Base-by-base conservation (phyloP, 306 rosid species). In the Vachellia collinsii region DNA sequence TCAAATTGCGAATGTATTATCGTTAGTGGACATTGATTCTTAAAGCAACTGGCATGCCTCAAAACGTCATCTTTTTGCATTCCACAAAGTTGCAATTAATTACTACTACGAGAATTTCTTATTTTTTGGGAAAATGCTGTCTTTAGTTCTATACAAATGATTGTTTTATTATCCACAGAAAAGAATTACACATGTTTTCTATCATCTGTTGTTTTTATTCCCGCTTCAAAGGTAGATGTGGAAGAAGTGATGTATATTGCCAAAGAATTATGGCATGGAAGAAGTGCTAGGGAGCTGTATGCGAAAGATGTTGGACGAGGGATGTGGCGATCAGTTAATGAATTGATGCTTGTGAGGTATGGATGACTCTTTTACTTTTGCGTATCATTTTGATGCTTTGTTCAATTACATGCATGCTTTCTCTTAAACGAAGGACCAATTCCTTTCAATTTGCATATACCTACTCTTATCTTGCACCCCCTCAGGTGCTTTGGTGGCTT, bases 181-280 rank as follows among this genome's bases (percentile, higher is more conserved):
- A 29, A 51, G 25, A 29, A 2, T 17, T 43, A 75, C 4, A 4
- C 58, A 44, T 62, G 14, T 29, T 23, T 73, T 44, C 12, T 80
- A 50, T 56, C 11, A 7, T 62, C 12, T 64, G 11, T 79, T 25
- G 19, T 53, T 59, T 61, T 65, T 82, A 72, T 38, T 82, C 77
- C 67, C 77, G 46, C 51, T 75, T 53, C 53, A 8, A 83, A 94
- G 99, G 97, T 93, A 48, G 99, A 94, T 84, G 92, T 87, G 70
- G 97, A 93, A 82, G 99, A 94, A 85, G 99, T 94, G 86, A 91
- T 88, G 97, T 93, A 91, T 81, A 76, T 94, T 75, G 89, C 82
- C 64, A 94, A 94, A 90, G 99, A 94, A 84, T 85, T 94, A 80
- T 94, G 99, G 99, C 92, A 89, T 37, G 97, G 99, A 86, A 88